Evolutionary conservation across 306 rosid species (phyloP).

Genomic region (Casuarina glauca): DNA sequence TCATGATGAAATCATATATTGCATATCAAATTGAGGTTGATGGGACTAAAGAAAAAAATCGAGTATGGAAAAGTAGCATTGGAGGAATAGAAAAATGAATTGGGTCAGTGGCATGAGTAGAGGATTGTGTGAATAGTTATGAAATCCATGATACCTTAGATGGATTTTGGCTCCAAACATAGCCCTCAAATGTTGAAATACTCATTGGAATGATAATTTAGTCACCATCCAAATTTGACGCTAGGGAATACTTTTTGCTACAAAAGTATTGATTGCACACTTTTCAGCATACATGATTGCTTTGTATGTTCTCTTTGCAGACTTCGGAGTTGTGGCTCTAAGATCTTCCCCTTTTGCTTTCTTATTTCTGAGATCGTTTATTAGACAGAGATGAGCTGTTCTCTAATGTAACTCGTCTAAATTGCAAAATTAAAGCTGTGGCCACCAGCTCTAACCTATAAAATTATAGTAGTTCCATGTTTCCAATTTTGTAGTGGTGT

Average conservation of each 20-base stretch:
- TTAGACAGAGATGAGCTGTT: background rate
- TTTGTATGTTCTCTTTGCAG: background rate
- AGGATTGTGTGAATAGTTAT: background rate
- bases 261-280: background rate
- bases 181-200: too few relatives aligned
- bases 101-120: background rate
- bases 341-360: background rate
- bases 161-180: background rate
- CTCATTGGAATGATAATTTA: background rate
- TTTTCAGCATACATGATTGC: background rate
- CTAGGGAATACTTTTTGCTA: background rate
- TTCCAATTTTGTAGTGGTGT: background rate
- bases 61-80: background rate
- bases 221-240: background rate
- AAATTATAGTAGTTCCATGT: background rate
- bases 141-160: background rate
- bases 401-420: background rate
- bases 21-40: background rate
- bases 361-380: background rate
- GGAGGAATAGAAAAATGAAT: background rate
- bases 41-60: background rate
- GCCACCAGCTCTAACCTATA: background rate
- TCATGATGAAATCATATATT: background rate
- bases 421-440: background rate
- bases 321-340: background rate